Base-by-base conservation (phyloP, 2,329 filamentous ascomycete genomes). In the Samsoniella hepiali region DNA sequence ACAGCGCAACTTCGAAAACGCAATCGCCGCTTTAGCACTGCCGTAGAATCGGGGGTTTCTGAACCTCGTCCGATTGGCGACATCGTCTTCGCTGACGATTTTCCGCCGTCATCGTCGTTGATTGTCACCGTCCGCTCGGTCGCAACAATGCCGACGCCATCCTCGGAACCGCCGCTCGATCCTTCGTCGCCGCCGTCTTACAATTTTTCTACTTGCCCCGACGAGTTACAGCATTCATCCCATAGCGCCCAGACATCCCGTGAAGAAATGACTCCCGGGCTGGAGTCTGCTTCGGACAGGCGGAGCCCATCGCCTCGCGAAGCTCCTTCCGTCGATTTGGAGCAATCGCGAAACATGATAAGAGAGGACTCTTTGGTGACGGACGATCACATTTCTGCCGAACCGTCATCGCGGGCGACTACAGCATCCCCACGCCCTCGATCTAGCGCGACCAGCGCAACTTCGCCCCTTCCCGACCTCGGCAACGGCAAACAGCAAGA, bases 81-180 rank as follows among this genome's bases (percentile, higher is more conserved):
- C 31, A 34, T 47, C n/a, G 40, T 38, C 32, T 34, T 47, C 38
- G 31, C 40, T 36, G 36, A 27, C 49, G 50, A 31, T n/a, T 45
- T 29, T 8, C 50, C 51, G 40, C 57, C 50, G 32, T 34, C 58
- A 34, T 10, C 58, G 64, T 69, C 69, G 69, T 68, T 65, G 58
- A 66, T 45, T 63, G 56, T 57, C 62, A 59, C 64, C 58, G 60
- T 34, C 59, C 59, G 62, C 15, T 42, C 5, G 44, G 38, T 51
- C 55, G 17, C 58, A 63, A 77, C 63, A 67, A 81, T 81, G 79
- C 79, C 79, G 66, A 81, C 79, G 31, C 79, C 79, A 63, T 80
- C 79, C 17, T 75, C 77, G 60, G 77, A 78, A 68, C 74, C 73
- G 64, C 74, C 75, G 54, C 72, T 76, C 51, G 72, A 75, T 65